Evolutionary conservation across 257 asterid species (phyloP), one percentile per base, ranked within the genome.

Genomic region (Anisodus acutangulus): DNA sequence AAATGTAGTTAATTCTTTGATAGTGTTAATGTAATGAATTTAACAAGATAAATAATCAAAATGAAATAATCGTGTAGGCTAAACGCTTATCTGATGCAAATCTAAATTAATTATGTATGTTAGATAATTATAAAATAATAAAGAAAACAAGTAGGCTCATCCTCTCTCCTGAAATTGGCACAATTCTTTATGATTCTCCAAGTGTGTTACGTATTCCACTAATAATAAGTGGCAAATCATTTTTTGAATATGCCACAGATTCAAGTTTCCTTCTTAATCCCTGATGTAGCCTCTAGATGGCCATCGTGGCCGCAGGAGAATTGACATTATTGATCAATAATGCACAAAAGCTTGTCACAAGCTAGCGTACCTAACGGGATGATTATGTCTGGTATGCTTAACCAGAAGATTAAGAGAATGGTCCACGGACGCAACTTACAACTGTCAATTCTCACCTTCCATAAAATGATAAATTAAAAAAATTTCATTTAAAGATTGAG

Each of bases 391-490:
- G n/a, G 3, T 45, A n/a, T 9, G 39, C 37, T 10, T 72, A 5
- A 43, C n/a, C n/a, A n/a, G 16, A 72, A 5, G 3, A n/a, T 70
- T 41, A 70, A 4, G 35, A 41, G 55, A 15, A 69, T 17, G 16
- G 13, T 70, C 54, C 37, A 70, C 9, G 31, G 6, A 55, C 4
- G 60, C 60, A 55, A 55, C 60, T 55, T 13, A 17, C 8, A 15
- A 58, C 64, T 9, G 41, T 80, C 87, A 81, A 80, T 66, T 19
- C 39, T 22, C 84, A 79, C 79, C 81, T 62, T 83, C 86, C 87
- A 64, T 86, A 90, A 90, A 72, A 81, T 80, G 83, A 78, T 58
- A 69, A 55, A 58, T 62, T n/a, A 67, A 80, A 26, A 47, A 82
- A 49, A 53, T 84, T 62, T 35, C 57, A 86, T 82, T 69, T 35